A percentile compares a stretch with the other conserved stretches of the same genome.
These are phyloP conservation scores for Hypoxylon sp. DNA, from an alignment of 2,329 filamentous ascomycete species.

Conservation along the genomic window DNA sequence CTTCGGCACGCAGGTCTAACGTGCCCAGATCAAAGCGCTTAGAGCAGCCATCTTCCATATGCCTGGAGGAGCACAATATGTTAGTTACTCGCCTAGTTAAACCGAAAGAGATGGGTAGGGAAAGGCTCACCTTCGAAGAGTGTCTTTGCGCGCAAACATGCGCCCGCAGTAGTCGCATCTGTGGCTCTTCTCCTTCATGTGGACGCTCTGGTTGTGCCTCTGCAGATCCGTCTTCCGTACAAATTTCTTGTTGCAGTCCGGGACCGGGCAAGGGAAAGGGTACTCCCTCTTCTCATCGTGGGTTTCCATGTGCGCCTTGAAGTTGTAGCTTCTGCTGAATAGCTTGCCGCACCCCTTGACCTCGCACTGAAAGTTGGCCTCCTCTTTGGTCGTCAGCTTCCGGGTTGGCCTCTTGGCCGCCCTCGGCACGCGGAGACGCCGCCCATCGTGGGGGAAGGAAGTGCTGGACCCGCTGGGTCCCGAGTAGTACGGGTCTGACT, in stretches of 20 bases:
- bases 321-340: conserved; percentile 87
- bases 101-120: not conserved
- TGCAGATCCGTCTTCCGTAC: conserved; percentile 82
- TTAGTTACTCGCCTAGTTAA: conserved; percentile 6
- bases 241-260: conserved; percentile 76
- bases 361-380: conserved; percentile 75
- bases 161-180: conserved; percentile 74
- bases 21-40: conserved; percentile 68
- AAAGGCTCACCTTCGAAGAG: conserved; percentile 72
- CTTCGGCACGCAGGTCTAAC: conserved; percentile 52
- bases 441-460: conserved; percentile 41
- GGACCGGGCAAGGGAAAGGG: conserved; percentile 71
- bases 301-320: conserved; percentile 84
- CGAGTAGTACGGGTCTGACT: conserved; percentile 47
- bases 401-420: conserved; percentile 52
- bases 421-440: conserved; percentile 44
- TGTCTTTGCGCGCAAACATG: conserved; percentile 82
- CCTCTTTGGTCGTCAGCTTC: conserved; percentile 69
- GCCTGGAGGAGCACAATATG: conserved; percentile 55
- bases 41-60: conserved; percentile 79
- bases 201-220: conserved; percentile 70
- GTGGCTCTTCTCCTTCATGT: conserved; percentile 75
- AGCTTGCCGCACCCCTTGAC: conserved; percentile 75
- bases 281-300: conserved; percentile 79
- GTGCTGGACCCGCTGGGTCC: conserved; percentile 35